Conservation (phyloP, 345 rosid species). For the Eucalyptus tenuipes region DNA sequence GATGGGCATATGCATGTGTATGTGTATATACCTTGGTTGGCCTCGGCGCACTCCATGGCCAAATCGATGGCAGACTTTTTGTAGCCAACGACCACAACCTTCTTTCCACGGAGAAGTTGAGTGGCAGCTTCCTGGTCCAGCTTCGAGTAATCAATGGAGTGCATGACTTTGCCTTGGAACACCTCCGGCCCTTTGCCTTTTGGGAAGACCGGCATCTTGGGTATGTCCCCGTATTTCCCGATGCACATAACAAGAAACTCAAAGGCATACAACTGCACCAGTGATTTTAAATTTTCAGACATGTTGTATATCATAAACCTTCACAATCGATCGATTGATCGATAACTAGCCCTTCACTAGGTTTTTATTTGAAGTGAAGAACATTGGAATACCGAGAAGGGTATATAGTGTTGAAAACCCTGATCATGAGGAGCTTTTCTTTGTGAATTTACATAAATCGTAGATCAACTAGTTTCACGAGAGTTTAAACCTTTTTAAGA, state of each 20-base stretch:
- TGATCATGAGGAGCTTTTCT: not conserved
- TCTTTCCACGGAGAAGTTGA: constrained; percentile 44
- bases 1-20: not conserved
- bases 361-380: not conserved
- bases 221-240: constrained; percentile 79
- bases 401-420: not conserved
- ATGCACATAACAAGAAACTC: constrained; percentile 65
- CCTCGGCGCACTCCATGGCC: constrained; percentile 76
- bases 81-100: constrained; percentile 64
- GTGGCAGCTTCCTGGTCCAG: constrained; percentile 53
- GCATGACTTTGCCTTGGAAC: constrained; percentile 64
- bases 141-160: constrained; percentile 74
- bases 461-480: not conserved
- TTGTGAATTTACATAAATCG: not conserved
- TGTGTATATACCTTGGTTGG: constrained; percentile 56
- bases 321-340: not conserved
- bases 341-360: not conserved
- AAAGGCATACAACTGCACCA: constrained; percentile 56
- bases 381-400: not conserved
- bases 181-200: constrained; percentile 46
- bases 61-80: constrained; percentile 91
- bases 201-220: constrained; percentile 45
- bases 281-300: not conserved
- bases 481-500: not conserved
- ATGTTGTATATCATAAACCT: not conserved